These are phyloP conservation scores for Conringia planisiliqua DNA, from an alignment of 345 rosid genomes.

Conservation along the genomic window DNA sequence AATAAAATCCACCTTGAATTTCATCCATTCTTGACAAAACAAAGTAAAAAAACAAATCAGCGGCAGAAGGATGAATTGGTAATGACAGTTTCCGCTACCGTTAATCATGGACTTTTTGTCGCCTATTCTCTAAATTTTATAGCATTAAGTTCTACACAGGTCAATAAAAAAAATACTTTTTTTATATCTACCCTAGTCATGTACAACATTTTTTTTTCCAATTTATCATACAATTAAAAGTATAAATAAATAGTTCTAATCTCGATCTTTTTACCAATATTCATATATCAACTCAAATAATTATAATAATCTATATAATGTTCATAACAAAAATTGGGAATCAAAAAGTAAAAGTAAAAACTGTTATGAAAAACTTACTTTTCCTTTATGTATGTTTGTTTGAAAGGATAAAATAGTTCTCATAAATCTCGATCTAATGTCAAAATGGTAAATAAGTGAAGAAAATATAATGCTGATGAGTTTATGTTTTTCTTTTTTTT, in stretches of 20 bases:
- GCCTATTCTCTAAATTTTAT: slow-evolving; percentile 11
- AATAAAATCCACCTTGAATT: neutral
- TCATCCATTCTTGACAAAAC: neutral
- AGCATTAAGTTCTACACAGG: neutral
- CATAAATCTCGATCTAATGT: neutral
- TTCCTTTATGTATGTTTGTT: neutral
- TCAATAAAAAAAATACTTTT: neutral
- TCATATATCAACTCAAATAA: neutral
- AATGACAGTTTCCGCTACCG: slow-evolving; percentile 8
- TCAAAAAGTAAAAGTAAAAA: neutral
- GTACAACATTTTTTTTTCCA: neutral
- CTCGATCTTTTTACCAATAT: neutral
- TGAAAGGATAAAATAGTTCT: neutral
- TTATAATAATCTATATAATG: no score
- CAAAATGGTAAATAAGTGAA: neutral
- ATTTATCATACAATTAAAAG: neutral
- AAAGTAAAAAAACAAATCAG: neutral
- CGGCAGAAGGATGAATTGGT: neutral
- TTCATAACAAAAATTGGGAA: neutral
- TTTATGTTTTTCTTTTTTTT: neutral
- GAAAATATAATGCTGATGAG: neutral
- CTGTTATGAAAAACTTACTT: neutral
- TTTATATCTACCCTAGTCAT: neutral
- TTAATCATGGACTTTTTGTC: slow-evolving; percentile 23
- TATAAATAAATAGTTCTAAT: neutral